Conservation (phyloP, 2,329 filamentous ascomycete genomes). For the Stachybotrys elegans region DNA sequence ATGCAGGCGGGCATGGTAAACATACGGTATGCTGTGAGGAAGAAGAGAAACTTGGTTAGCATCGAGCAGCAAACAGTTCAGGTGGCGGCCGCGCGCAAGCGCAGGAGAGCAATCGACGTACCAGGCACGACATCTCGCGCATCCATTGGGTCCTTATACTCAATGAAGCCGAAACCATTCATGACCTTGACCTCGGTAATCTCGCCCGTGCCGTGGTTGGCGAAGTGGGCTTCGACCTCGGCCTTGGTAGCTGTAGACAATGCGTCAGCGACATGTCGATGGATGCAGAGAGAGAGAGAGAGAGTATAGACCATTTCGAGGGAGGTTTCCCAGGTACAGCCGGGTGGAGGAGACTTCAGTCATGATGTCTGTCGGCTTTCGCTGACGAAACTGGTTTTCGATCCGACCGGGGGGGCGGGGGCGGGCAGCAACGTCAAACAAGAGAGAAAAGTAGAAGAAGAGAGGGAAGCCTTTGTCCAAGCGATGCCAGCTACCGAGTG, state of each 20-base stretch:
- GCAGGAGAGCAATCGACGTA: no score
- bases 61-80: constrained; percentile 6
- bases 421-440: no score
- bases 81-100: no score
- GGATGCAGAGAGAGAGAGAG: constrained; percentile 19
- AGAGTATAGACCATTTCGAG: constrained; percentile 72
- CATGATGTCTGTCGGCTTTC: no score
- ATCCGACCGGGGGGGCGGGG: no score
- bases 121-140: constrained; percentile 97
- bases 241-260: constrained; percentile 78
- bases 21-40: constrained; percentile 54
- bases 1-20: no score
- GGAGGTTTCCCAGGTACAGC: constrained; percentile 96
- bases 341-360: constrained; percentile 90
- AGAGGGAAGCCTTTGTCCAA: constrained; percentile 9
- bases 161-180: constrained; percentile 99
- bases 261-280: constrained; percentile 37
- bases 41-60: constrained; percentile 12
- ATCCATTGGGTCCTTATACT: constrained; percentile 98
- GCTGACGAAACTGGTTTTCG: no score
- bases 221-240: constrained; percentile 94
- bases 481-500: no score
- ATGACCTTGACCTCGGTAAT: constrained; percentile 99
- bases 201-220: constrained; percentile 90
- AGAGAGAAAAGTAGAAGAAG: constrained; percentile 11